These are phyloP conservation scores for Hericium rajendrae DNA, from an alignment of 768 basidiomycete genomes.

Conservation along the genomic window DNA sequence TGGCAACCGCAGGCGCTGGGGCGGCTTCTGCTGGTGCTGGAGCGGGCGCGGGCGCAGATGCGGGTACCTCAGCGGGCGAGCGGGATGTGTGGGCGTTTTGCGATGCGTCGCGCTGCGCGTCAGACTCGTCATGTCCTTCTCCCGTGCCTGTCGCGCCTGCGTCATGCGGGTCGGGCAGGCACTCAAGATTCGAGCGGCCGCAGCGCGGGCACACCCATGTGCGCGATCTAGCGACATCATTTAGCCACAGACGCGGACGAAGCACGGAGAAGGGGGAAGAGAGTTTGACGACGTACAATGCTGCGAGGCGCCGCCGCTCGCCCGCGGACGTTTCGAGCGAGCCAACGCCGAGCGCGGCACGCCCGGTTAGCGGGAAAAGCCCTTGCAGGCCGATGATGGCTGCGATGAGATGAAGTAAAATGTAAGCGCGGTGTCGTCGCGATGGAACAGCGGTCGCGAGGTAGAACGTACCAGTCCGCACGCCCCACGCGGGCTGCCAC, in stretches of 20 bases:
- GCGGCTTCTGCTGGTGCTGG: not conserved
- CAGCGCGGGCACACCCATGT: conserved; percentile 77
- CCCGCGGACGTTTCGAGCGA: conserved; percentile 68
- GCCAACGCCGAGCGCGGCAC: conserved; percentile 80
- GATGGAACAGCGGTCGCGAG: not conserved
- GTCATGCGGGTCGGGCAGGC: conserved; percentile 58
- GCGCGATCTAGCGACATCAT: conserved; percentile 47
- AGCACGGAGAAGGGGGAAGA: not conserved
- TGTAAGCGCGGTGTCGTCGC: not conserved
- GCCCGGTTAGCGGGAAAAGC: conserved; percentile 84
- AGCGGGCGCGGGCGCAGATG: not conserved
- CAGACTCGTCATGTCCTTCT: not conserved
- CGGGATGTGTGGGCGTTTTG: not conserved
- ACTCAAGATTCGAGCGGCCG: conserved; percentile 51
- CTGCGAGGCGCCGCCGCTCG: conserved; percentile 73
- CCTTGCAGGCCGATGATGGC: conserved; percentile 85
- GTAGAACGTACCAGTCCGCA: conserved; percentile 65
- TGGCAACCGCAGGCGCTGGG: not conserved
- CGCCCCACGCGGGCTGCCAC: conserved; percentile 99
- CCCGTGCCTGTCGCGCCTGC: too few species aligned
- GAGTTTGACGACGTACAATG: conserved; percentile 42
- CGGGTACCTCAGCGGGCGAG: not conserved
- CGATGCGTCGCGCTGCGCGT: not conserved
- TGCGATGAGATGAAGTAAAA: conserved; percentile 23
- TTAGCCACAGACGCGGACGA: not conserved